Base-by-base conservation (phyloP, 176 grass and related monocot genomes). In the Lolium perenne region DNA sequence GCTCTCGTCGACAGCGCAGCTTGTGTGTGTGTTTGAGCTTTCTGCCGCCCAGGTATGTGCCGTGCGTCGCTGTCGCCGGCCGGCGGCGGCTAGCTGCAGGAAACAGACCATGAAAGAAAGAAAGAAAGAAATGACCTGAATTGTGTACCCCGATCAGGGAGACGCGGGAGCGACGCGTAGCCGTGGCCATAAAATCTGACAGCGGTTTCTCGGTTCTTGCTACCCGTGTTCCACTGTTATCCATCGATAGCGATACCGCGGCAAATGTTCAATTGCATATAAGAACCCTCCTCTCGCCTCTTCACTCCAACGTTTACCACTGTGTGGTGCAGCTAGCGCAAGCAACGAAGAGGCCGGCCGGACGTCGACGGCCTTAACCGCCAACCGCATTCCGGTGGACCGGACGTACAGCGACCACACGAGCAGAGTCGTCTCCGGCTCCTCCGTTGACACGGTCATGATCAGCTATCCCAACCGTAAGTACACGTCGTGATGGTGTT, bases 321-420 rank as follows among this genome's bases (percentile, higher is more conserved):
- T 50, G 43, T 80, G 22, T 29, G 23, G 46, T 15, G 7, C 10
- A 47, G 41, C 5, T n/a, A 77, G n/a, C 59, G 70, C 83, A 61
- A 9, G 60, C 83, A 61, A 9, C 83, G 84, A 86, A 78, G 84
- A 79, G 46, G 17, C 74, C 49, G 23, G 48, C 73, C 71, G 71
- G 65, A 14, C 65, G 16, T 41, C 54, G 41, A 43, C 41, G 41
- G 41, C 51, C 14, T 20, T 3, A 90, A 71, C 83, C 0, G 53
- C 88, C 79, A 86, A 78, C 84, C 2, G 48, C 76, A 48, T 29
- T 55, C 0, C 12, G 71, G 62, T 78, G 86, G 62, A 35, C 61
- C 57, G 12, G 17, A 45, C n/a, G n/a, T n/a, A n/a, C 14, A 62
- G 54, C 53, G 41, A 82, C 83, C 15, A 15, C 38, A 9, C 50